Base-by-base conservation (phyloP, 2,329 filamentous ascomycete genomes). In the Trichophyton verrucosum region DNA sequence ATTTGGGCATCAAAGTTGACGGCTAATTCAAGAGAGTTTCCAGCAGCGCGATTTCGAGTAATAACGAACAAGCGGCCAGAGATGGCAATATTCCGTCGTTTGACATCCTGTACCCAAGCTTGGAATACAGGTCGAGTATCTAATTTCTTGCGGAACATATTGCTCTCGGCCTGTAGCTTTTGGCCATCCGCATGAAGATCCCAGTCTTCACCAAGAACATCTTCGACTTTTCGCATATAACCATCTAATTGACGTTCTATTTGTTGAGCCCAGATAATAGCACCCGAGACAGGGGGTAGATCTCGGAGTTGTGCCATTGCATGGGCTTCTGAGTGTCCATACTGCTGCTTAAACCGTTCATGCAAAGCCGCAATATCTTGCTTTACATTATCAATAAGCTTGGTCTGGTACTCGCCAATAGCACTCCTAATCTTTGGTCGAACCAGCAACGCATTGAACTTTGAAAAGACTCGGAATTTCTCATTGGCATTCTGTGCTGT, bases 401-500 rank as follows among this genome's bases (percentile, higher is more conserved):
- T 91, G 3, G 92, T 94, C 74, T 99, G 94, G 72, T 99, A 99
- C 76, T 99, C 92, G 49, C 91, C 89, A 69, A 99, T 99, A 60
- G 94, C 95, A 66, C 95, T 91, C 66, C 94, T 87, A 76, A 99
- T 97, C 80, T 99, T 99, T n/a, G 94, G 94, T 62, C 94, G 86
- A 61, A 99, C 92, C 68, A 99, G 95, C 33, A 99, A 85, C 1
- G 94, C 94, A 72, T 99, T 99, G 82, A 99, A 99, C 72, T 97
- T 97, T 59, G 94, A 97, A 73, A 99, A 99, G 64, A 99, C 94
- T 60, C 95, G 88, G 74, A 99, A 99, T 94, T 99, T 99, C 75
- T 99, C 95, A 71, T 95, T 97, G 46, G 94, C 94, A 64, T 91
- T 96, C 80, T 95, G 96, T 11, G 94, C 92, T 5, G 91, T 96